These are phyloP conservation scores for Starmerella etchellsii DNA, from an alignment of 805 yeast genomes.

Conservation along the genomic window DNA sequence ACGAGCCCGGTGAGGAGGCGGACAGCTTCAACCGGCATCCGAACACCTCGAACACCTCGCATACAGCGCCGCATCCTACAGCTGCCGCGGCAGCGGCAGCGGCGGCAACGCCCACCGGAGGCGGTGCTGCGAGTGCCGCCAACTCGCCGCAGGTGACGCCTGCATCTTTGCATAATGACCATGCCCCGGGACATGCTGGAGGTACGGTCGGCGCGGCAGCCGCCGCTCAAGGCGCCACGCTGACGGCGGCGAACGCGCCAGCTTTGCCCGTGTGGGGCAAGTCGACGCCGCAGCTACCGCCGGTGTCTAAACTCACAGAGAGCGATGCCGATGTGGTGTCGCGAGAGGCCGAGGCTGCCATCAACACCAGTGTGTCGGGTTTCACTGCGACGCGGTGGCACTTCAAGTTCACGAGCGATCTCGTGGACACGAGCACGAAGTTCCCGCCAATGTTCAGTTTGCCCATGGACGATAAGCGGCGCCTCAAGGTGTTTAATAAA, in stretches of 20 bases:
- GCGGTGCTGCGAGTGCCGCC: not conserved
- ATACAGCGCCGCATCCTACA: slow-evolving; percentile 13
- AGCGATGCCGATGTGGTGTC: slow-evolving; percentile 1
- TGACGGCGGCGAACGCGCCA: slow-evolving; percentile 14
- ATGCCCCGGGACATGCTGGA: not conserved
- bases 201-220: not conserved
- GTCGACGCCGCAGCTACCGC: slow-evolving; percentile 11
- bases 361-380: slow-evolving; percentile 6
- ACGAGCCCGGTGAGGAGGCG: slow-evolving; percentile 99
- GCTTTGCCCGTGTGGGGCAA: slow-evolving; percentile 19
- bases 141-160: slow-evolving; percentile 20
- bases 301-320: slow-evolving; percentile 7
- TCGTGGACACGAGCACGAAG: slow-evolving; percentile 5
- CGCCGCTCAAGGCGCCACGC: slow-evolving; percentile 2
- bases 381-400: slow-evolving; percentile 9
- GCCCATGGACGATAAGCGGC: slow-evolving; percentile 16
- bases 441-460: slow-evolving; percentile 19
- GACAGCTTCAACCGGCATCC: slow-evolving; percentile 74
- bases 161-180: too few relatives aligned
- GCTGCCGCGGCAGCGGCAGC: slow-evolving; percentile 1
- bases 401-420: slow-evolving; percentile 9
- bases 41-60: slow-evolving; percentile 5
- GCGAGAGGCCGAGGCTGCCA: not conserved
- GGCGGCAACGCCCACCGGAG: not conserved
- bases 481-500: slow-evolving; percentile 13